Base-by-base conservation (phyloP, 2,329 filamentous ascomycete genomes). In the Acrocalymma vagum region DNA sequence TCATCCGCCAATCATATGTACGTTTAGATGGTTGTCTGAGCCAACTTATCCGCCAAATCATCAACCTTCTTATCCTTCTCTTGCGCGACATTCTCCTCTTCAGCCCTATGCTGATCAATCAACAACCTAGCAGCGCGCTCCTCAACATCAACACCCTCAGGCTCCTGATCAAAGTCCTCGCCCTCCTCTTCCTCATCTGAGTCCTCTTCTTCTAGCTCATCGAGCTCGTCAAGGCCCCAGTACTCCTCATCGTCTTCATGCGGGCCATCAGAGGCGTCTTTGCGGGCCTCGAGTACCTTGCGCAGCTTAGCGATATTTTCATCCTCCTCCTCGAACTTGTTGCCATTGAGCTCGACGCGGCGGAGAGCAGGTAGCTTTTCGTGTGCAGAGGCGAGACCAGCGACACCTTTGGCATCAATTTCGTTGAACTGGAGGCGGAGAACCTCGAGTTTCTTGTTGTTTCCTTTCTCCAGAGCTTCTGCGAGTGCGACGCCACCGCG, bases 391-490 rank as follows among this genome's bases (percentile, higher is more conserved):
- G 86, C 81, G 38, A 99, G 78, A 3, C 79, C 81, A 64, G 88
- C 85, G 33, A 97, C 71, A 13, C 87, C 88, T 42, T 84, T 80
- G 1, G 85, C 78, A 26, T 88, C 91, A 64, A 99, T 94, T 55
- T 99, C 94, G 74, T 97, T 97, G 78, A 88, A 97, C 68, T 96
- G 90, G 60, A 97, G 74, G 52, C 90, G 83, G 56, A 99, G 76
- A 8, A 85, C 84, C 75, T 95, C 84, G 15, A 99, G 78, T 65
- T 88, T 87, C 62, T 77, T 75, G 70, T 96, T 96, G 53, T 84
- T 81, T 27, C 90, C 91, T 63, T 84, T 79, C 4, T 79, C 79
- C 28, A 99, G 79, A 14, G 90, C 87, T 38, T 84, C 74, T 11
- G 85, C 88, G 10, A 99, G 78, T 44, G 88, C 76, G 11, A 89